Percentiles rank a stretch among this genome's conserved stretches.
Evolutionary conservation across 2,329 filamentous ascomycete genomes (phyloP).

Genomic region (Cadophora sp.): DNA sequence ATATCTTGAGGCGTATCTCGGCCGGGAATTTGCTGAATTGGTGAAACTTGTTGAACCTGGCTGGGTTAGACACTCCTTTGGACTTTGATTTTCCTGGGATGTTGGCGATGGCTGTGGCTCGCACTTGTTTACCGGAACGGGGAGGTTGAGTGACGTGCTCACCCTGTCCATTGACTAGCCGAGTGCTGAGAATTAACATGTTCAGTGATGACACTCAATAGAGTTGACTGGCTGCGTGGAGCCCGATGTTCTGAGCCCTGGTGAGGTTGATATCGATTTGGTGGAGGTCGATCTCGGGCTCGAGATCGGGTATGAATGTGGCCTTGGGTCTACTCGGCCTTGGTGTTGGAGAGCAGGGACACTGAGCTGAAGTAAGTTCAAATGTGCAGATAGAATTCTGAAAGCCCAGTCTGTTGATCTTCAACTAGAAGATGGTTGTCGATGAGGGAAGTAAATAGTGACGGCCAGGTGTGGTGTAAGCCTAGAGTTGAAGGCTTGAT

Average conservation of each 20-base stretch:
- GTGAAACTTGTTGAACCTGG: conserved; percentile 17
- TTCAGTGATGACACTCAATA: background rate
- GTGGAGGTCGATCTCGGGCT: background rate
- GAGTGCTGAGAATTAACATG: background rate
- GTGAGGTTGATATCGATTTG: background rate
- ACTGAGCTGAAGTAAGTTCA: conserved; percentile 6
- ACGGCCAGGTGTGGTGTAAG: background rate
- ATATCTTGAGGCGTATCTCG: conserved; percentile 27
- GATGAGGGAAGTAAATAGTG: background rate
- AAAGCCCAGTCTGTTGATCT: conserved; percentile 6
- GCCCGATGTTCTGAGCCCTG: background rate
- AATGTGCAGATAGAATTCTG: background rate
- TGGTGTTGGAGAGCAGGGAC: background rate
- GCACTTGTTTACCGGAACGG: background rate
- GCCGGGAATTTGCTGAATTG: conserved; percentile 26
- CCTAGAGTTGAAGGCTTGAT: background rate
- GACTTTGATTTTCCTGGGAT: background rate
- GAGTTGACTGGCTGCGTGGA: background rate
- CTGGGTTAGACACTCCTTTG: conserved; percentile 17
- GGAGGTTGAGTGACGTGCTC: background rate
- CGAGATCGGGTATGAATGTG: background rate
- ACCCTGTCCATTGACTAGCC: background rate
- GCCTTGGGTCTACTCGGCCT: background rate
- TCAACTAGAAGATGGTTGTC: background rate
- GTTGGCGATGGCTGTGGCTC: background rate